These are phyloP conservation scores for Cicer cuneatum DNA, from an alignment of 306 rosid genomes.

Conservation along the genomic window DNA sequence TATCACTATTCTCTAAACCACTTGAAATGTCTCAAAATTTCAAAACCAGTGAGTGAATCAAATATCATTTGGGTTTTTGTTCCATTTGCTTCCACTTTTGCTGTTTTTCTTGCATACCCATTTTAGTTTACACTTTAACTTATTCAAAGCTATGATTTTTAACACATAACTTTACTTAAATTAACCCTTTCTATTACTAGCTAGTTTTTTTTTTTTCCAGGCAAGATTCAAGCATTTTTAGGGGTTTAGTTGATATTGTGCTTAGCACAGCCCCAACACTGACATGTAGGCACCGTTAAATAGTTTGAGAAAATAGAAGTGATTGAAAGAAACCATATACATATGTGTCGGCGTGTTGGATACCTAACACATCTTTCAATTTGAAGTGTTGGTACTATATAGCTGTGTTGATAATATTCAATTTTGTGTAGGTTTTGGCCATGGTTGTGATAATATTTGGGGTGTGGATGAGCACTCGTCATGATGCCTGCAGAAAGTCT, in stretches of 20 bases:
- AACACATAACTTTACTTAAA: constrained; percentile 19
- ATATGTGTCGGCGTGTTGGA: not conserved
- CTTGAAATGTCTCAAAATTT: not conserved
- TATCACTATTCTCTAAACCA: not conserved
- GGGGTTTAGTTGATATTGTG: constrained; percentile 22
- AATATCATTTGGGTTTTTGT: not conserved
- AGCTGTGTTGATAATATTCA: constrained; percentile 21
- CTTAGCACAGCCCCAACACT: not conserved
- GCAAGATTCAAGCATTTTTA: not conserved
- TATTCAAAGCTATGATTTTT: constrained; percentile 38
- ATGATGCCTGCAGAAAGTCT: constrained; percentile 82
- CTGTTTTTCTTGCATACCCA: not conserved
- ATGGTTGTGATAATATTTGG: constrained; percentile 78
- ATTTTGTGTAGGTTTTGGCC: constrained; percentile 70
- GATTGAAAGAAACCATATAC: not conserved
- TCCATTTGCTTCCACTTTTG: not conserved
- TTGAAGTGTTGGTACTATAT: not conserved
- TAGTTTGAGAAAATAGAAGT: not conserved
- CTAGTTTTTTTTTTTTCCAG: not conserved
- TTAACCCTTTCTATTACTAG: constrained; percentile 22
- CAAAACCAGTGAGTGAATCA: not conserved
- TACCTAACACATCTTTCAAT: not conserved
- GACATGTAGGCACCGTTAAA: not conserved
- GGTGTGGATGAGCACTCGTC: constrained; percentile 89
- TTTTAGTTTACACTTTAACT: constrained; percentile 24